Evolutionary conservation across 163 green algal genomes (phyloP).

Genomic region (Scenedesmus sp.): DNA sequence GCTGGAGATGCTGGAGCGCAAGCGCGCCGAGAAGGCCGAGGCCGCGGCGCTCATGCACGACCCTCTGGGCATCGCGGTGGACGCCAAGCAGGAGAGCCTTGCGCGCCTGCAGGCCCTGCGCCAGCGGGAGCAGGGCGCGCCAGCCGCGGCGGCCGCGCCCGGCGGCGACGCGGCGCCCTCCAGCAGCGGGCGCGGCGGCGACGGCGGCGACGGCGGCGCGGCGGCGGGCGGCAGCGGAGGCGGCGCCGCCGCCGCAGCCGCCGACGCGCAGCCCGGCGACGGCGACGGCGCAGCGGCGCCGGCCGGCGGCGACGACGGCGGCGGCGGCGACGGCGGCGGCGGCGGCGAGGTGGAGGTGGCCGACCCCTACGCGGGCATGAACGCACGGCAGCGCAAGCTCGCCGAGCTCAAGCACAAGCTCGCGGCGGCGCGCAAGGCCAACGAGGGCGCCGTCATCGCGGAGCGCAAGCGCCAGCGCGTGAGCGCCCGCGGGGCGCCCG

Average conservation of each 20-base stretch:
- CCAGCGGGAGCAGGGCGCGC: conserved; percentile 39
- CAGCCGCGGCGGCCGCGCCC: neutral
- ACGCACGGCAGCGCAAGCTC: conserved; percentile 81
- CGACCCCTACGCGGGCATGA: conserved; percentile 71
- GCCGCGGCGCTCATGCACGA: conserved; percentile 65
- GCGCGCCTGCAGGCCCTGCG: conserved; percentile 64
- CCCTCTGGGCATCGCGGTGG: conserved; percentile 44
- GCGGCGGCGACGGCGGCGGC: neutral
- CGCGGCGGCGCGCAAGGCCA: conserved; percentile 83
- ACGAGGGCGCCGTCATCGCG: conserved; percentile 86
- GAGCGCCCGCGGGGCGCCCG: no score
- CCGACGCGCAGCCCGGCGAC: conserved; percentile 30
- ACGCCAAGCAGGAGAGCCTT: conserved; percentile 72
- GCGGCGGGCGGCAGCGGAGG: neutral
- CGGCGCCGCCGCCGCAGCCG: conserved; percentile 4
- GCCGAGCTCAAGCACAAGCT: conserved; percentile 84
- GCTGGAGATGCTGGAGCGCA: conserved; percentile 71
- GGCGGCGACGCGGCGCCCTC: neutral
- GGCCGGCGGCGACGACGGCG: conserved; percentile 16
- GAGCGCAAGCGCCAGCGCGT: conserved; percentile 83
- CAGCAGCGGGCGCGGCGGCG: conserved; percentile 11
- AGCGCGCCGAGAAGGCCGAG: conserved; percentile 79
- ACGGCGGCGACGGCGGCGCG: conserved; percentile 22
- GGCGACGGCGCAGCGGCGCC: conserved; percentile 30
- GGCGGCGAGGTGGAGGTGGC: conserved; percentile 49